phyloP scores from a whole-genome alignment of 345 rosid genomes.

The Geranium brycei region DNA sequence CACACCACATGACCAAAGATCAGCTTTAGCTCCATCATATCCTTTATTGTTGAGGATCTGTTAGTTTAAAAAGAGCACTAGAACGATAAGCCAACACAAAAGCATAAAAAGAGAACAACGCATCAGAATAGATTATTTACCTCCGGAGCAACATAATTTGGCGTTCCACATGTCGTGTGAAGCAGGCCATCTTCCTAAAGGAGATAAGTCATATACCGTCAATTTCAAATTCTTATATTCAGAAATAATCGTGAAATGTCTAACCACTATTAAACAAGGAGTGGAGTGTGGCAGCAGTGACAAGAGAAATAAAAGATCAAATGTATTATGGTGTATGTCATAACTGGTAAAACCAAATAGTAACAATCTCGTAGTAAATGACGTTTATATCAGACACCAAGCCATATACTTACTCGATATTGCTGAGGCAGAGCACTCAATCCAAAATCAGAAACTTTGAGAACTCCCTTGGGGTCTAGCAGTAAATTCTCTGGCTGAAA shows the following conservation, averaged over 20 bases:
- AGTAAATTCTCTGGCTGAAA: constrained; percentile 93
- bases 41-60: constrained; percentile 89
- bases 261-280: not conserved
- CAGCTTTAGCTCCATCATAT: constrained; percentile 89
- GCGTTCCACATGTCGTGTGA: constrained; percentile 81
- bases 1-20: constrained; percentile 82
- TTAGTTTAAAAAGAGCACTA: constrained; percentile 5
- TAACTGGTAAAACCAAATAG: not conserved
- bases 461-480: constrained; percentile 68
- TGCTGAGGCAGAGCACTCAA: constrained; percentile 97
- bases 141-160: constrained; percentile 88
- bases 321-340: no score
- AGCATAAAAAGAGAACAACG: not conserved
- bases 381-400: not conserved
- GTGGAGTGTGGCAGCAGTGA: not conserved
- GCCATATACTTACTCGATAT: constrained; percentile 60
- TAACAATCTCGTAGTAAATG: not conserved
- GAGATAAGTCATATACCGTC: not conserved
- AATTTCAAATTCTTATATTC: not conserved
- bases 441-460: constrained; percentile 96
- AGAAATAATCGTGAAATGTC: not conserved
- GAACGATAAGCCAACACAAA: constrained; percentile 9
- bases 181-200: constrained; percentile 77
- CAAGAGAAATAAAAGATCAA: no score
- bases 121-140: constrained; percentile 22